Evolutionary conservation across 2,329 filamentous ascomycete species (phyloP), one percentile per base, ranked within the genome.

Genomic region (Trichophyton equinum): DNA sequence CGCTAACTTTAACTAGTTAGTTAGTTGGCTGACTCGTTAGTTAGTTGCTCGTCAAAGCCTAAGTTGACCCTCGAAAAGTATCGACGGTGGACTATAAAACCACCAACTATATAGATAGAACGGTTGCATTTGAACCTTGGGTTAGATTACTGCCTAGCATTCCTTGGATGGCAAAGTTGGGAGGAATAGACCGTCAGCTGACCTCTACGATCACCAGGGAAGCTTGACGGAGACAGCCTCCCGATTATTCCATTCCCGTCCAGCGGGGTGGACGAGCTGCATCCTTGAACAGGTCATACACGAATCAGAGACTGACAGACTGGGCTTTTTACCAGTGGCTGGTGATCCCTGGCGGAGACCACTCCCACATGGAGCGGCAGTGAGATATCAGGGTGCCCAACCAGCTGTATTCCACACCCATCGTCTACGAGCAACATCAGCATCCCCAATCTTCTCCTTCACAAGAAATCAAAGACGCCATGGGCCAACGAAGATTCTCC

Each of bases 401-500:
- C 18, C 20, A 49, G 46, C 22, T 53, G 33, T 33, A 20, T 44
- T n/a, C 6, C 40, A n/a, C 25, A 30, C 22, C 13, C 22, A n/a
- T 55, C 51, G 22, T 22, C 20, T 51, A 30, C 49, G 6, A 47
- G 20, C 44, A 47, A 2, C 44, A 47, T 11, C 20, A 20, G 11
- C 47, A 15, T 22, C 27, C 11, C 20, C 25, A n/a, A 27, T 18
- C 51, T 33, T n/a, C 30, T 36, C 51, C 27, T 36, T 36, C 15
- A 55, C 51, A 15, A 55, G 51, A 27, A 9, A 4, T n/a, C 27
- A 4, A 3, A 55, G 51, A 36, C 25, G 27, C 25, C 8, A 64
- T 62, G 53, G 33, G 38, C 56, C 61, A 57, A 47, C 62, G 65
- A 13, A 60, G 40, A n/a, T 51, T 64, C 40, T 60, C 62, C 15